phyloP scores from a whole-genome alignment of 2,329 filamentous ascomycete genomes.

The Fusarium sacchari region DNA sequence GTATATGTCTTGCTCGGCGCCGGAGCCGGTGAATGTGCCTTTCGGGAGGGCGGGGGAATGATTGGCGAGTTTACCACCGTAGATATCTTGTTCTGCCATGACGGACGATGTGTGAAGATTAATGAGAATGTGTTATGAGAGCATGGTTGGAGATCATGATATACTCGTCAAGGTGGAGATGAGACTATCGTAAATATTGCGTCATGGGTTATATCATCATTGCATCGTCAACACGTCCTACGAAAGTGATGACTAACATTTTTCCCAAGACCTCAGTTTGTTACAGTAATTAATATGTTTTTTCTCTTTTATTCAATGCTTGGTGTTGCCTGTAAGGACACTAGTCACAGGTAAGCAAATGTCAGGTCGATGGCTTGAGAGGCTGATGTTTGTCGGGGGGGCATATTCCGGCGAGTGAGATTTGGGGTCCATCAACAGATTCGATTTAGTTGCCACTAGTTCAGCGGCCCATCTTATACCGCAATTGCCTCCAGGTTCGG shows the following conservation, averaged over 20 bases:
- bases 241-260: neutral
- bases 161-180: neutral
- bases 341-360: neutral
- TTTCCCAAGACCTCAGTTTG: fast-evolving
- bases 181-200: constrained; percentile 18
- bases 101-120: neutral
- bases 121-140: fast-evolving
- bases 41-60: neutral
- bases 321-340: neutral
- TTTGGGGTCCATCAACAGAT: neutral
- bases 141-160: constrained; percentile 4
- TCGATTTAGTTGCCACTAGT: too few relatives aligned
- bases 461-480: neutral
- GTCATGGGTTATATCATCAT: constrained; percentile 29
- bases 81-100: constrained; percentile 18
- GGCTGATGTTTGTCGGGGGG: neutral
- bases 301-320: neutral
- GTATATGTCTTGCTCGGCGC: constrained; percentile 11
- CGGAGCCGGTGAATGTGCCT: neutral
- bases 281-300: fast-evolving
- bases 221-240: neutral
- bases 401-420: neutral
- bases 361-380: neutral
- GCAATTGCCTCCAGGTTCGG: fast-evolving
- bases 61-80: neutral